A percentile compares a stretch with the other conserved stretches of the same genome.
Evolutionary conservation across 1,284 basidiomycete genomes (phyloP).

Genomic region (Rugosomyces carneus): DNA sequence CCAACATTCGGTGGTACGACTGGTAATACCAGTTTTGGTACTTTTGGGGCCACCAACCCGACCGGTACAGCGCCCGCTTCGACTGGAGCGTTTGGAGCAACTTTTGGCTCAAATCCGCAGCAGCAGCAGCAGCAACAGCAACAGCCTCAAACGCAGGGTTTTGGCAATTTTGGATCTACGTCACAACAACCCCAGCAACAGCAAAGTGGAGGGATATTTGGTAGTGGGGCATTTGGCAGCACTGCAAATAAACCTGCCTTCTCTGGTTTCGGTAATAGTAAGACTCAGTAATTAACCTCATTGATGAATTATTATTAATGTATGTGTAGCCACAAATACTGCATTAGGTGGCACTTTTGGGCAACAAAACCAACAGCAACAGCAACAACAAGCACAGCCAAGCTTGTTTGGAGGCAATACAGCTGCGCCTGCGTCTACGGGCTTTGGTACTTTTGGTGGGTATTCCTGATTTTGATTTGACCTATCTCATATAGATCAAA

Average conservation of each 20-base stretch:
- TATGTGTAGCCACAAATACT: conserved; percentile 25
- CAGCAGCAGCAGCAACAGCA: conserved; percentile 17
- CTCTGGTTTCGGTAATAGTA: conserved; percentile 40
- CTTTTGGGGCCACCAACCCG: conserved; percentile 30
- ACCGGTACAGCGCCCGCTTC: conserved; percentile 20
- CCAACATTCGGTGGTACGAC: conserved; percentile 28
- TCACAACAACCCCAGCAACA: conserved; percentile 27
- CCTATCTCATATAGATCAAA: not conserved
- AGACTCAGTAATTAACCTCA: conserved; percentile 8
- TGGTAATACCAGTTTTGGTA: conserved; percentile 30
- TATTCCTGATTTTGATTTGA: conserved; percentile 1
- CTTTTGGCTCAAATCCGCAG: conserved; percentile 36
- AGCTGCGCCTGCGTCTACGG: conserved; percentile 11
- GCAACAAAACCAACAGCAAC: conserved; percentile 29
- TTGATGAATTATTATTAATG: conserved; percentile 22
- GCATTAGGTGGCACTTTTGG: conserved; percentile 35
- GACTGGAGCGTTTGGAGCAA: conserved; percentile 37
- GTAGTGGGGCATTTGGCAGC: conserved; percentile 32
- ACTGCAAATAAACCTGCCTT: conserved; percentile 34
- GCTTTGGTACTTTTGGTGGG: conserved; percentile 22
- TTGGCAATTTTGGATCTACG: conserved; percentile 45
- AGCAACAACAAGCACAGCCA: conserved; percentile 23
- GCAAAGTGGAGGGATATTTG: conserved; percentile 17
- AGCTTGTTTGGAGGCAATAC: conserved; percentile 23
- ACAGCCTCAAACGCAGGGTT: conserved; percentile 30